Conservation (phyloP, 805 yeast genomes). For the Candida pini region DNA sequence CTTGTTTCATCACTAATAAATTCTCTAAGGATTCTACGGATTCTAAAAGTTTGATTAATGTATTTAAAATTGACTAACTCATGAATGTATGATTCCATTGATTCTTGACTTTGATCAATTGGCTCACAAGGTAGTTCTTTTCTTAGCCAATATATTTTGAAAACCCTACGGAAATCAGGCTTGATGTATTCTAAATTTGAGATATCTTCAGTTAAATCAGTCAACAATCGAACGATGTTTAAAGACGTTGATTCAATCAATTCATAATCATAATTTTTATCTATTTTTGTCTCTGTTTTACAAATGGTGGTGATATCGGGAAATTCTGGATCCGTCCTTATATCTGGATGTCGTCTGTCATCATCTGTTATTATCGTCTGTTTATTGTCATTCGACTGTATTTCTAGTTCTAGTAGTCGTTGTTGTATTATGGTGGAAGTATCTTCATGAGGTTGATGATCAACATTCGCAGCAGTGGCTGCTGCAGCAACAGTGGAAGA, state of each 20-base stretch:
- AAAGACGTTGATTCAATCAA: background rate
- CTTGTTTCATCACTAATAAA: constrained; percentile 5
- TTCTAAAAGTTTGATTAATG: constrained; percentile 10
- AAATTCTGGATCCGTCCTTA: no score
- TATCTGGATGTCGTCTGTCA: no score
- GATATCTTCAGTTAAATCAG: background rate
- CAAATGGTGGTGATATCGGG: no score
- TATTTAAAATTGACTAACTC: constrained; percentile 13
- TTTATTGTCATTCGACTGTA: no score
- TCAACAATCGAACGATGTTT: background rate
- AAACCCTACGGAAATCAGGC: constrained; percentile 8
- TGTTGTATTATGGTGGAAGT: no score
- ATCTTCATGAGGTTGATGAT: no score
- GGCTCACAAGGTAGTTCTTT: constrained; percentile 5
- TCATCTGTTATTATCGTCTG: no score
- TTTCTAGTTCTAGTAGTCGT: no score
- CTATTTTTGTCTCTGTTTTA: no score
- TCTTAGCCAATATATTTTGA: constrained; percentile 12
- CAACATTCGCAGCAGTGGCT: no score
- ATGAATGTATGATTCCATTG: constrained; percentile 7
- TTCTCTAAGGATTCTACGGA: constrained; percentile 10
- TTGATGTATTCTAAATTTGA: constrained; percentile 2
- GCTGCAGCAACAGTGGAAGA: no score
- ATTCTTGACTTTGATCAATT: constrained; percentile 3
- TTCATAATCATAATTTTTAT: background rate